These are phyloP conservation scores for Misopates orontium DNA, from an alignment of 257 asterid species.

Conservation along the genomic window DNA sequence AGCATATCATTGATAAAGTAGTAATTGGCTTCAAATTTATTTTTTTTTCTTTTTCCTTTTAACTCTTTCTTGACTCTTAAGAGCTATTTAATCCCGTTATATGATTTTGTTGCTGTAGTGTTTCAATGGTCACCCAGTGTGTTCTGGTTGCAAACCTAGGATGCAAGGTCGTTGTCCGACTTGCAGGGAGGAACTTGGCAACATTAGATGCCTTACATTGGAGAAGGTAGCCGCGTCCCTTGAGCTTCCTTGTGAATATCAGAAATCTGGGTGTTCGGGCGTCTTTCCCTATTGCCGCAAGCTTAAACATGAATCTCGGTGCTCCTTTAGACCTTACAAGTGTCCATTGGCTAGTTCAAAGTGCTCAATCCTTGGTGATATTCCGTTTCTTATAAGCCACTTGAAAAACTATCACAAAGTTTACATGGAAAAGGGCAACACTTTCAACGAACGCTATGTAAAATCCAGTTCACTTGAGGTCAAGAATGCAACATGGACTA, in stretches of 20 bases:
- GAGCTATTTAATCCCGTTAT: not conserved
- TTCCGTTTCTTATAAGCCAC: constrained; percentile 58
- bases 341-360: constrained; percentile 71
- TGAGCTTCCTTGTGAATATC: constrained; percentile 67
- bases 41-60: too few relatives aligned
- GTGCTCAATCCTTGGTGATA: constrained; percentile 59
- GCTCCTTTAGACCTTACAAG: constrained; percentile 58
- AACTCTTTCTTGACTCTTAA: too few relatives aligned
- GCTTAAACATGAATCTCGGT: constrained; percentile 62
- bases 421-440: constrained; percentile 51
- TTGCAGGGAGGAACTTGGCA: constrained; percentile 71
- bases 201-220: constrained; percentile 63
- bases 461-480: constrained; percentile 63
- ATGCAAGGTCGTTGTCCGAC: constrained; percentile 71
- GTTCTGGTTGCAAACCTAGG: constrained; percentile 65
- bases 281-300: constrained; percentile 61
- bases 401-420: constrained; percentile 63
- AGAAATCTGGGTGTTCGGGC: constrained; percentile 54
- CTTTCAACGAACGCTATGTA: constrained; percentile 62
- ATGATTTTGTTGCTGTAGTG: constrained; percentile 38
- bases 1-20: too few relatives aligned
- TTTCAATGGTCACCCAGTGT: constrained; percentile 60
- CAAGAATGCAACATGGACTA: constrained; percentile 70
- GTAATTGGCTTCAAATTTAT: too few relatives aligned
- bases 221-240: constrained; percentile 70